Percentiles rank a stretch among this genome's conserved stretches.
These are phyloP conservation scores for Lindgomyces ingoldianus DNA, from an alignment of 495 filamentous ascomycete genomes.

Conservation along the genomic window DNA sequence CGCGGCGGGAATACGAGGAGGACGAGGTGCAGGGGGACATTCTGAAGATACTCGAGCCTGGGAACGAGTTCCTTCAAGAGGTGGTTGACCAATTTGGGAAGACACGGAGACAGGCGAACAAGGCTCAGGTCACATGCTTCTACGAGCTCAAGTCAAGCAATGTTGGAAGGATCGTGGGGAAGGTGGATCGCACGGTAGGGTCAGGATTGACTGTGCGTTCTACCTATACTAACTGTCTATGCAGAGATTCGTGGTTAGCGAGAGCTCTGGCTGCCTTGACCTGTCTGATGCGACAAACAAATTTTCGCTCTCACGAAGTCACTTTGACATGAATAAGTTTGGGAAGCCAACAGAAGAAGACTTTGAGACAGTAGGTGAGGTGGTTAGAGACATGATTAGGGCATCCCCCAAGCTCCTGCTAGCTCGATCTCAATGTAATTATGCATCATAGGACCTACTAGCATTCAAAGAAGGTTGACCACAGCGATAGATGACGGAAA, in stretches of 20 bases:
- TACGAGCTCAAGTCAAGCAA: slow-evolving; percentile 29
- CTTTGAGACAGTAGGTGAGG: no score
- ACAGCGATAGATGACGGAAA: no score
- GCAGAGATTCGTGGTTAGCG: slow-evolving; percentile 30
- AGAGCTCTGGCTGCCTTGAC: slow-evolving; percentile 31
- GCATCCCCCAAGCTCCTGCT: no score
- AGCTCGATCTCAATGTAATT: no score
- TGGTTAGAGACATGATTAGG: no score
- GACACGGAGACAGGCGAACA: background rate
- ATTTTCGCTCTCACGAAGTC: slow-evolving; percentile 27
- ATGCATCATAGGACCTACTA: no score
- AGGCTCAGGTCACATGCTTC: slow-evolving; percentile 13
- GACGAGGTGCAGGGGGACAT: background rate
- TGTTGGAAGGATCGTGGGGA: slow-evolving; percentile 13
- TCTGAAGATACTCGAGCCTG: background rate
- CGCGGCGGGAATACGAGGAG: background rate
- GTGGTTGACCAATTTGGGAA: background rate
- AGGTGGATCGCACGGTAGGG: background rate
- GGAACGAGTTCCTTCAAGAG: background rate
- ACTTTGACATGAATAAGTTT: slow-evolving; percentile 36
- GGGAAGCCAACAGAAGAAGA: slow-evolving; percentile 32
- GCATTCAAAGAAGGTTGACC: no score
- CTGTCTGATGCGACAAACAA: slow-evolving; percentile 19
- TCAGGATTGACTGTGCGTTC: no score
- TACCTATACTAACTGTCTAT: background rate